A percentile compares a stretch with the other conserved stretches of the same genome.
phyloP scores from a whole-genome alignment of 352 stramenopile species.

The Globisporangium radiosum region DNA sequence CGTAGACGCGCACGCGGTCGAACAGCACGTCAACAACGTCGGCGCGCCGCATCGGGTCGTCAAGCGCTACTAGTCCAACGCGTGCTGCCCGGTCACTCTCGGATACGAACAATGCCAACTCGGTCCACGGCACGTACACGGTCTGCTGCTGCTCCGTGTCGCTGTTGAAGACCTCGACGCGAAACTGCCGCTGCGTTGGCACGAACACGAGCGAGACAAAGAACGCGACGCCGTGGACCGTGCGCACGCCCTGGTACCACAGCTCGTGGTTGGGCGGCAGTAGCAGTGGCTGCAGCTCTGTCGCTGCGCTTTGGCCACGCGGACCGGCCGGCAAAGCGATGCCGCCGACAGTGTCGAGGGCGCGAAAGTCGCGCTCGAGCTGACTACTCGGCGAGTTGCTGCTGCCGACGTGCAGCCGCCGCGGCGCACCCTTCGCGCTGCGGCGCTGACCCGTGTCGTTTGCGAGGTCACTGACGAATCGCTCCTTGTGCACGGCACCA shows the following conservation, averaged over 20 bases:
- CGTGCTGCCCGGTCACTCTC: constrained; percentile 35
- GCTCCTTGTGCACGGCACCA: constrained; percentile 46
- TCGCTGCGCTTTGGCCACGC: not conserved
- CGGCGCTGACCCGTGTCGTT: constrained; percentile 59
- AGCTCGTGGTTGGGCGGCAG: constrained; percentile 24
- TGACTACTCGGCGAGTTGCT: constrained; percentile 22
- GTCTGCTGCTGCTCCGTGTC: constrained; percentile 75
- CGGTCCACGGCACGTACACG: constrained; percentile 55
- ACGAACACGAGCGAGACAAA: constrained; percentile 72
- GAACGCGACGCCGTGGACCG: constrained; percentile 54
- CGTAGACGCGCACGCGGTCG: constrained; percentile 51
- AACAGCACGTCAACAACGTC: constrained; percentile 60
- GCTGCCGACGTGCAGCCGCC: constrained; percentile 11
- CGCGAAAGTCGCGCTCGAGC: constrained; percentile 44
- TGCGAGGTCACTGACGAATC: constrained; percentile 68
- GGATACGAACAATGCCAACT: constrained; percentile 50
- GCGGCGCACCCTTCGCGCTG: constrained; percentile 14
- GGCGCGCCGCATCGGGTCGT: constrained; percentile 20
- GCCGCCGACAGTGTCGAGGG: constrained; percentile 16
- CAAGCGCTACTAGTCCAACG: constrained; percentile 9
- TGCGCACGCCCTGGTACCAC: constrained; percentile 66
- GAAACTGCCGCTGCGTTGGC: constrained; percentile 53
- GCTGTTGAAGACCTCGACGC: constrained; percentile 75
- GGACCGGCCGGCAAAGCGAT: not conserved
- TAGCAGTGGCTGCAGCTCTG: too few species aligned